Percentiles rank a stretch among this genome's conserved stretches.
phyloP scores from a whole-genome alignment of 176 grass and related monocot species.

The Ensete ventricosum region DNA sequence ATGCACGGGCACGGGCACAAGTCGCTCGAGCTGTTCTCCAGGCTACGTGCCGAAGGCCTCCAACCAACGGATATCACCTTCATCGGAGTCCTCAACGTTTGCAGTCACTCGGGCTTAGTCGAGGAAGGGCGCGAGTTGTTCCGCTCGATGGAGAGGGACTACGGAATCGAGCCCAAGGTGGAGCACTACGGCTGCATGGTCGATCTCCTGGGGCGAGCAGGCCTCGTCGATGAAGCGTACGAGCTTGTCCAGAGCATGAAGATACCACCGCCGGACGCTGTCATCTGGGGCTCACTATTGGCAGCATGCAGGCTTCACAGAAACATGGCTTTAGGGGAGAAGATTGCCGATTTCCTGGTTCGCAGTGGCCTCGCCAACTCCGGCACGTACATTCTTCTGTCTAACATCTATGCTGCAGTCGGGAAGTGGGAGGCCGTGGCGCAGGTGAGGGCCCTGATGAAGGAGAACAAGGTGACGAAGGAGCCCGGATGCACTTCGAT shows the following conservation, averaged over 20 bases:
- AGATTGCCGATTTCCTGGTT: constrained; percentile 59
- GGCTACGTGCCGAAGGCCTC: constrained; percentile 27
- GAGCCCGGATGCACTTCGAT: constrained; percentile 75
- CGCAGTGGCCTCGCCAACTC: constrained; percentile 56
- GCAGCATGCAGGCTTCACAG: constrained; percentile 68
- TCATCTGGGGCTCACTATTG: constrained; percentile 69
- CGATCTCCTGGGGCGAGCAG: constrained; percentile 62
- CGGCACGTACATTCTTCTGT: constrained; percentile 62
- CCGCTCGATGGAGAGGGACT: constrained; percentile 40
- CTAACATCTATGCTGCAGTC: constrained; percentile 68
- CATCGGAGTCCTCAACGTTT: constrained; percentile 66
- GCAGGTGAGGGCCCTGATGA: constrained; percentile 60
- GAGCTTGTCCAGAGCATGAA: constrained; percentile 52
- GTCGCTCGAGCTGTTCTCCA: constrained; percentile 39
- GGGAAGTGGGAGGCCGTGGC: constrained; percentile 60
- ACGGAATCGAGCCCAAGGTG: constrained; percentile 61
- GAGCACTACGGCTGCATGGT: constrained; percentile 96
- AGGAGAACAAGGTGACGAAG: constrained; percentile 56
- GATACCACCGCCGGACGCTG: constrained; percentile 37
- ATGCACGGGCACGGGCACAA: constrained; percentile 59
- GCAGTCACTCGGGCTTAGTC: constrained; percentile 79
- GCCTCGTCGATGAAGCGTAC: constrained; percentile 62
- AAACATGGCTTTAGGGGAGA: constrained; percentile 55
- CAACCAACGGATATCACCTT: constrained; percentile 79
- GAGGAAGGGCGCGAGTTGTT: constrained; percentile 38